phyloP scores from a whole-genome alignment of 768 basidiomycete genomes.

The Hydnomerulius pinastri region DNA sequence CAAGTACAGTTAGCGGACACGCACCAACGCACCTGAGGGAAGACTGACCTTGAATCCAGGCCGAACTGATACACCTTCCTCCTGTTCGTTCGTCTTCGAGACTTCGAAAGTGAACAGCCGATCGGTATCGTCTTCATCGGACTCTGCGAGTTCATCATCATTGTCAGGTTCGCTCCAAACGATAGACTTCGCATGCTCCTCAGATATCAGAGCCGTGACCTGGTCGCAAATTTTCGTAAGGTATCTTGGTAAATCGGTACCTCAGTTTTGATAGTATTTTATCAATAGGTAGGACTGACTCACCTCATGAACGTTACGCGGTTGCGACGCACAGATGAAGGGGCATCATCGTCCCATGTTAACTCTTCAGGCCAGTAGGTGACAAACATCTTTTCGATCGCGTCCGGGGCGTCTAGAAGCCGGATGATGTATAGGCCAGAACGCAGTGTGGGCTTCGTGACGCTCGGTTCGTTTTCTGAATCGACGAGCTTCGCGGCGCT shows the following conservation, averaged over 20 bases:
- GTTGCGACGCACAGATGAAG: conserved; percentile 49
- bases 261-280: background rate
- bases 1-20: background rate
- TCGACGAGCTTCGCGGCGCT: conserved; percentile 16
- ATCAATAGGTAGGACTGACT: background rate
- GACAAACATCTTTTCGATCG: conserved; percentile 39
- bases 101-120: conserved; percentile 60
- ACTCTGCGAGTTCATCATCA: conserved; percentile 24
- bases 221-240: conserved; percentile 62
- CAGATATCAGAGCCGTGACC: conserved; percentile 48
- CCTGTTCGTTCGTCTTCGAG: conserved; percentile 56
- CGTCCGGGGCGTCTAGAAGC: conserved; percentile 2
- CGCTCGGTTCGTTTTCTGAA: background rate
- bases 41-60: conserved; percentile 47
- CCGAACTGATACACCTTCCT: conserved; percentile 46
- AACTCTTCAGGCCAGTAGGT: conserved; percentile 65
- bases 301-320: conserved; percentile 64
- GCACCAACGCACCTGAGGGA: background rate
- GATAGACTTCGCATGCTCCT: conserved; percentile 45
- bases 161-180: conserved; percentile 41
- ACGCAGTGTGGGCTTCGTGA: conserved; percentile 33
- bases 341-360: conserved; percentile 56
- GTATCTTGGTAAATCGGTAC: conserved; percentile 39
- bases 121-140: conserved; percentile 44
- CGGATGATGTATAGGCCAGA: conserved; percentile 53